Evolutionary conservation across 1,284 basidiomycete species (phyloP).

Genomic region (Rhodotorula mucilaginosa): DNA sequence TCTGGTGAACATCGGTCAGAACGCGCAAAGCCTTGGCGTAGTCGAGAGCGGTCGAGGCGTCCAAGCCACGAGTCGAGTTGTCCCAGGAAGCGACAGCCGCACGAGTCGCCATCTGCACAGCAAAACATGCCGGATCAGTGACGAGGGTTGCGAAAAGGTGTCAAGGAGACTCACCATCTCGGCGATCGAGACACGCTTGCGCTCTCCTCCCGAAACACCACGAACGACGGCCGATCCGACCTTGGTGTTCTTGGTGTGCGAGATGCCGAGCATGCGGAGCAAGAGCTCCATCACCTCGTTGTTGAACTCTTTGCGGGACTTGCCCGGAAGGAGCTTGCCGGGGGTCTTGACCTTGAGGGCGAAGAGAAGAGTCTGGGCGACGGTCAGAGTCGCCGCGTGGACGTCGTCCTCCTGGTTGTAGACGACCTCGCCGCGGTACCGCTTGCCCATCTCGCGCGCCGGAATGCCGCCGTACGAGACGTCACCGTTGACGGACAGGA

Average conservation of each 20-base stretch:
- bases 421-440: slow-evolving; percentile 67
- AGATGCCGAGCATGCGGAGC: slow-evolving; percentile 61
- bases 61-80: slow-evolving; percentile 73
- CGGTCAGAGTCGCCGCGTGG: slow-evolving; percentile 62
- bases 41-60: slow-evolving; percentile 56
- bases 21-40: slow-evolving; percentile 59
- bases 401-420: slow-evolving; percentile 54
- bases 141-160: neutral
- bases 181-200: slow-evolving; percentile 61
- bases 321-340: slow-evolving; percentile 55
- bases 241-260: slow-evolving; percentile 60
- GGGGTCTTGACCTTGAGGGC: slow-evolving; percentile 58
- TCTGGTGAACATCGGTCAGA: slow-evolving; percentile 56
- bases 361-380: slow-evolving; percentile 59
- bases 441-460: slow-evolving; percentile 55
- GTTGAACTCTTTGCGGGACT: slow-evolving; percentile 54
- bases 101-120: slow-evolving; percentile 31
- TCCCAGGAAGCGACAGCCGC: slow-evolving; percentile 53
- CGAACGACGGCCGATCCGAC: slow-evolving; percentile 29
- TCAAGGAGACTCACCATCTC: slow-evolving; percentile 53
- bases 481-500: slow-evolving; percentile 53
- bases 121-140: neutral
- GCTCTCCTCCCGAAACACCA: slow-evolving; percentile 49
- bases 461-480: slow-evolving; percentile 60
- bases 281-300: slow-evolving; percentile 57